Base-by-base conservation (phyloP, 345 rosid genomes). In the Rhodamnia argentea region DNA sequence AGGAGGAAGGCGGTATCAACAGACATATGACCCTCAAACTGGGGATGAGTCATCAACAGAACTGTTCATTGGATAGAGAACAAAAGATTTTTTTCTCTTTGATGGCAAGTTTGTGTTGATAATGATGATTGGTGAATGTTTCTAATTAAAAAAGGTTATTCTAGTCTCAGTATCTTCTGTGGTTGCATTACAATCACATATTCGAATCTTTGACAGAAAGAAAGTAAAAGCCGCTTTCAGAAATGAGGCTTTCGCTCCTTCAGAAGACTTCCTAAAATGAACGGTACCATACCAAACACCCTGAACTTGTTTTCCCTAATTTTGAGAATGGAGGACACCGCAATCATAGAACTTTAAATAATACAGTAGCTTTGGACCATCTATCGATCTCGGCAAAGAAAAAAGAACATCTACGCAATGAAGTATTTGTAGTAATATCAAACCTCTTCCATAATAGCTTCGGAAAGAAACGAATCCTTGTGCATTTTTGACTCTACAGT, bases 361-460 rank as follows among this genome's bases (percentile, higher is more conserved):
- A 9, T 16, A 18, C 24, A 18, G 78, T 37, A 70, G 47, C 81
- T 37, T 70, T 70, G 81, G 78, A 70, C 47, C 24, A 37, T 70
- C 7, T 70, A 70, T 20, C 81, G 5, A 37, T 70, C 20, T 20
- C 20, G 26, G 81, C 47, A 22, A 70, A 10, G 42, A 70, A 22
- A 18, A 70, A 18, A 70, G 81, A 10, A 70, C 76, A 70, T 37
- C 81, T 18, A 70, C 22, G 4, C 81, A 37, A 20, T 70, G 47
- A 37, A 70, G 10, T 70, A 70, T 70, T 42, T 70, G 47, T 37
- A 70, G 24, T 70, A 70, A 70, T 4, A 83, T 64, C 84, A 53
- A 84, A 97, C 99, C 99, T 96, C 99, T 93, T 97, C 98, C 99
- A 97, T 95, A 56, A 97, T 94, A 87, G 96, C 96, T 92, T 97